phyloP scores from a whole-genome alignment of 257 asterid species.

The Echium plantagineum region DNA sequence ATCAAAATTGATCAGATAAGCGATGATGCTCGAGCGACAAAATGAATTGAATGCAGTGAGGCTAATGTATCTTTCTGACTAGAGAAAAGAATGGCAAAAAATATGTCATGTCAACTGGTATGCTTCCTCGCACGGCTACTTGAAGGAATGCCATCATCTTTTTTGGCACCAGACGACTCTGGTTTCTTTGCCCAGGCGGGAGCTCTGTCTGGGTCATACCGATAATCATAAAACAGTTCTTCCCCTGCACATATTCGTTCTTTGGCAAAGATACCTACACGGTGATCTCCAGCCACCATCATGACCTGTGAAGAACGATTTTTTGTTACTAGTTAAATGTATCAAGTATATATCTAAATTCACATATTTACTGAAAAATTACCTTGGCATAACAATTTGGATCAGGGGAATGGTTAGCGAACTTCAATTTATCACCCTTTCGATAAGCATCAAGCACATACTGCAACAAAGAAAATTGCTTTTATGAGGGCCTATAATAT shows the following conservation, averaged over 20 bases:
- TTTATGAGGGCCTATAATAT: too few species aligned
- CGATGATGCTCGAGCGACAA: too few species aligned
- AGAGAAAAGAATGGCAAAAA: conserved; percentile 9
- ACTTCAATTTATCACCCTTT: conserved; percentile 84
- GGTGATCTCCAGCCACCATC: conserved; percentile 88
- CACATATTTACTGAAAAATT: too few species aligned
- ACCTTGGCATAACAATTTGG: conserved; percentile 94
- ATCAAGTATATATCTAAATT: too few species aligned
- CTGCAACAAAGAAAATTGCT: too few species aligned
- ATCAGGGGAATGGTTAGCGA: conserved; percentile 86
- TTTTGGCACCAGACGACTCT: conserved; percentile 37
- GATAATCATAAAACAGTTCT: conserved; percentile 82
- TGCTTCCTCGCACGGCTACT: conserved; percentile 5
- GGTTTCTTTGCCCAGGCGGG: conserved; percentile 95
- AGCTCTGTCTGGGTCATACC: conserved; percentile 70
- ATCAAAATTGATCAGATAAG: too few species aligned
- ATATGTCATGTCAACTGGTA: conserved; percentile 6
- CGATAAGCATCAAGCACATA: conserved; percentile 87
- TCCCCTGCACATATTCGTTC: conserved; percentile 75
- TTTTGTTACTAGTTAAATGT: too few species aligned
- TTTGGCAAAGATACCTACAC: conserved; percentile 85
- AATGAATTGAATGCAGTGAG: too few species aligned
- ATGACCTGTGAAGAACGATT: too few species aligned
- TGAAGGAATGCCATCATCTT: conserved; percentile 1
- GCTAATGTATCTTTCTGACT: too few species aligned